Base-by-base conservation (phyloP, 768 basidiomycete genomes). In the Royoungia palumana region DNA sequence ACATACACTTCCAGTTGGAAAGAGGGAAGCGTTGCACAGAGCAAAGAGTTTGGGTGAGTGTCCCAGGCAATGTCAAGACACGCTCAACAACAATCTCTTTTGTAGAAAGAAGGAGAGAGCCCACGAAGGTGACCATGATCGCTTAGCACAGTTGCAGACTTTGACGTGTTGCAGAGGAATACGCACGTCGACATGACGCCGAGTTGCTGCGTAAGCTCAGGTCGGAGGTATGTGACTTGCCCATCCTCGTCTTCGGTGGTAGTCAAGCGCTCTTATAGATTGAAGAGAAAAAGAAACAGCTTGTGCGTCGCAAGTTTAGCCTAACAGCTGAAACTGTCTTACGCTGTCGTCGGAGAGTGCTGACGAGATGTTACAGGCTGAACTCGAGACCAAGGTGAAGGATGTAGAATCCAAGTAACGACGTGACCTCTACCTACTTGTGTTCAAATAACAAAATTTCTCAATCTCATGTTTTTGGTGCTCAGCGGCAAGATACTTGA, bases 71-170 rank as follows among this genome's bases (percentile, higher is more conserved):
- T 10, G 20, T 37, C 21, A 25, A 16, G 27, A 21, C n/a, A 5
- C 5, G 10, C 14, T 32, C 10, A 28, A 28, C 14, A 20, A 24
- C 46, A 20, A 62, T 25, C 41, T 13, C 9, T 6, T 20, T 11
- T 21, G n/a, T 64, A 89, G 87, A 59, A 80, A 81, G 68, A 87
- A 80, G 67, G 87, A 88, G 66, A 82, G 77, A 62, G 87, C 85
- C 17, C 78, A 85, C 44, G 87, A 89, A 70, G 75, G 79, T 74
- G 14, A 37, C 50, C 28, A 58, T 20, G 49, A 63, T 11, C 13
- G n/a, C 14, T 8, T 20, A n/a, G 21, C 14, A 44, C 27, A 19
- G 11, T 6, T 14, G 5, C 6, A 35, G 19, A 7, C 44, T 28
- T n/a, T 58, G 14, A 58, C 51, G 17, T 17, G 44, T 19, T 40